Percentiles rank a stretch among this genome's conserved stretches.
phyloP scores from a whole-genome alignment of 2,329 filamentous ascomycete species.

The Colletotrichum incanum region DNA sequence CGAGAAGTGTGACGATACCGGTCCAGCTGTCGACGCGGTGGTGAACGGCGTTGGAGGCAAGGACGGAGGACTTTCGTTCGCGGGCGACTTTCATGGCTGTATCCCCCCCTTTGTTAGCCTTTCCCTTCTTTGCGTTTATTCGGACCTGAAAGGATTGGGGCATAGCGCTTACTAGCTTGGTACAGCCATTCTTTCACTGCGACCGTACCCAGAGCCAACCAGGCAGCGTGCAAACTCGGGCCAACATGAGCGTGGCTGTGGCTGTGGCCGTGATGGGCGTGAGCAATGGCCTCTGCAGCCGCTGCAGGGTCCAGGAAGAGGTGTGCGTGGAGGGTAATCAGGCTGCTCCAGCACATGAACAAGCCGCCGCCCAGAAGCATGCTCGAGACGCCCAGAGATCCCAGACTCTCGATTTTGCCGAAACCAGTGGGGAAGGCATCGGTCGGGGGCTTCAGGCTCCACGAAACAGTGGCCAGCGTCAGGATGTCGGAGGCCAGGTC shows the following conservation, averaged over 20 bases:
- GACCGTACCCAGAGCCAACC: slow-evolving; percentile 93
- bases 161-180: slow-evolving; percentile 83
- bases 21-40: slow-evolving; percentile 97
- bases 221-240: slow-evolving; percentile 94
- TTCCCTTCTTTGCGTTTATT: neutral
- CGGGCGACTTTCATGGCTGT: slow-evolving; percentile 94
- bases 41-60: slow-evolving; percentile 96
- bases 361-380: slow-evolving; percentile 91
- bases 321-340: slow-evolving; percentile 79
- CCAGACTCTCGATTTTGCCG: slow-evolving; percentile 97
- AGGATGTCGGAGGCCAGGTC: slow-evolving; percentile 96
- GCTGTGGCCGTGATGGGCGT: slow-evolving; percentile 74
- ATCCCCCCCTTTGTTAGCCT: slow-evolving; percentile 24
- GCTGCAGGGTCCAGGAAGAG: slow-evolving; percentile 77
- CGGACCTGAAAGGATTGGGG: neutral
- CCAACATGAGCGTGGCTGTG: slow-evolving; percentile 78
- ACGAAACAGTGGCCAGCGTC: slow-evolving; percentile 94
- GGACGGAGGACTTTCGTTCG: slow-evolving; percentile 94
- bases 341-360: slow-evolving; percentile 90
- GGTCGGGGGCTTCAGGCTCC: slow-evolving; percentile 89
- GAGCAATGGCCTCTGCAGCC: slow-evolving; percentile 66
- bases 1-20: slow-evolving; percentile 90
- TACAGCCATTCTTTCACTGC: slow-evolving; percentile 97
- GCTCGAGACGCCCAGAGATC: slow-evolving; percentile 92
- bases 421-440: slow-evolving; percentile 91